Evolutionary conservation across 768 basidiomycete species (phyloP), one percentile per base, ranked within the genome.

Genomic region (Peribolospora baueri): DNA sequence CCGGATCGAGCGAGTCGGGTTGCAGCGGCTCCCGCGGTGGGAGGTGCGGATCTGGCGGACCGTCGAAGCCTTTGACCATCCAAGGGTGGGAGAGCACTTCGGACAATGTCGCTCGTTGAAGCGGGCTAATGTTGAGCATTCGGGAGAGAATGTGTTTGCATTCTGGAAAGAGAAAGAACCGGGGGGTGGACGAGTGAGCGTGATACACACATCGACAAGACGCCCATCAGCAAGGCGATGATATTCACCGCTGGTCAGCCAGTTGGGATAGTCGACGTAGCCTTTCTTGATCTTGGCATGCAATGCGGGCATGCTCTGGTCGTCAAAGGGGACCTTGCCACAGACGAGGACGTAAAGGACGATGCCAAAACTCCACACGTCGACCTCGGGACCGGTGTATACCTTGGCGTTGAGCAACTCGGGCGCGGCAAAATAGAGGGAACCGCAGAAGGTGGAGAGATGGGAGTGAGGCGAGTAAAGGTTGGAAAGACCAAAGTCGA

Each of bases 211-310:
- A 45, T 50, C 50, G 11, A 38, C 10, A 42, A 40, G 37, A 25
- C 41, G 8, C 3, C 40, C 11, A 11, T 48, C 46, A 25, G n/a
- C 42, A 4, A 10, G 43, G 38, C 4, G 55, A 53, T 25, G 43
- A 5, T 3, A 73, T 78, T 63, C 65, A 87, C 86, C 87, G 59
- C 82, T 77, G 61, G 83, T 88, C 11, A 97, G 72, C 93, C 93
- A 98, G 2, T 84, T 83, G 0, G 91, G 91, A 64, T 97, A 97
- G 64, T 98, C 93, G 41, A 95, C 90, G 46, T 88, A 70, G 0
- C 93, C 91, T 4, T 90, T 79, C 68, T 98, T 98, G 69, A 98
- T 98, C 71, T 97, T 98, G 37, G 93, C 93, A 66, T 97, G 93
- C 53, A 98, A 70, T 0, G 93, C 93, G 2, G 93, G 91, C 93